Base-by-base conservation (phyloP, 202 grass and related monocot genomes). In the Schoenoplectus triqueter region DNA sequence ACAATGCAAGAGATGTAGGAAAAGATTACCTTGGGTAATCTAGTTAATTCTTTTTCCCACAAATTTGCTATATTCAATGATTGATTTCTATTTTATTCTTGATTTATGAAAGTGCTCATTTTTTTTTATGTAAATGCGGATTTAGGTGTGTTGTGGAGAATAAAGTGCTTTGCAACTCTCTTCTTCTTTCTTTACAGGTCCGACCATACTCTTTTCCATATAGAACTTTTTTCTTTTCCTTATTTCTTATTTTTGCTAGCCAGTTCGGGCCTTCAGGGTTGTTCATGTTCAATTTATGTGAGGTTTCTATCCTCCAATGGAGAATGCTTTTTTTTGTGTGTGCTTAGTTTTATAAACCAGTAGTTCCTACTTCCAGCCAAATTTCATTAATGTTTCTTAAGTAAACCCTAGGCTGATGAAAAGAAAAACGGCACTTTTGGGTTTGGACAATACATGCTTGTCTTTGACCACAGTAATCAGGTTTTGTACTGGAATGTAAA, bases 141-240 rank as follows among this genome's bases (percentile, higher is more conserved):
- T 88, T 69, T 91, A 98, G 96, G 85, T 98, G 93, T 69, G 93
- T 95, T 57, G 96, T 98, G 90, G 96, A 98, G 86, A 98, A 98
- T 87, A 98, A 95, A 82, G 96, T 98, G 83, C 96, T 98, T 83
- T 98, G 93, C 84, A 95, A 91, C 66, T 98, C 91, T 10, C 86
- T 98, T 76, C 69, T 98, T 83, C 76, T 95, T 68, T 66, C 59
- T 31, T 88, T 95, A 90, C 90, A 92, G 90, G 93, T 98, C 83
- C 48, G 4, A 31, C 18, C 21, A 44, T 40, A 39, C 55, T 48
- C 60, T 62, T 9, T 39, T 31, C 9, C 78, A 17, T 87, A 19
- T 5, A 83, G 68, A 85, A 19, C 47, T 65, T 13, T 79, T 83
- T 69, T 44, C 11, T 66, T 80, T 72, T 66, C 45, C 7, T 84